Conservation (phyloP, 2,329 filamentous ascomycete species). For the Bretziella fagacearum region DNA sequence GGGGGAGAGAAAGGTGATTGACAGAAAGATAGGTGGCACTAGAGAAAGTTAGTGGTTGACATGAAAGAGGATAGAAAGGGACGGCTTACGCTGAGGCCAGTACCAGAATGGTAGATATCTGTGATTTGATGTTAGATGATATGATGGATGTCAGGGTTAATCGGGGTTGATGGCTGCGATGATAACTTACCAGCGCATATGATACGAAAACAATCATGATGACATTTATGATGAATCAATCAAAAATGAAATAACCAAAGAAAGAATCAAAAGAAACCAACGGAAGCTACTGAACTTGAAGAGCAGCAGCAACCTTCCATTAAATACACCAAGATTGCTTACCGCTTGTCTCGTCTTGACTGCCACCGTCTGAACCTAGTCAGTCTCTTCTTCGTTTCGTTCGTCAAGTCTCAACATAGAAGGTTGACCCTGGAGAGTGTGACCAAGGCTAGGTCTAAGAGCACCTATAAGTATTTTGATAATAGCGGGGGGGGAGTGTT, state of each 20-base stretch:
- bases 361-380: no score
- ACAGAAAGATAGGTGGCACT: background rate
- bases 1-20: conserved; percentile 7
- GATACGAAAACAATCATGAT: background rate
- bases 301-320: no score
- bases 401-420: no score
- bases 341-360: no score
- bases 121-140: background rate
- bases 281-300: no score
- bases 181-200: background rate
- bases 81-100: background rate
- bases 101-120: background rate
- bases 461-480: no score
- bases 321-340: no score
- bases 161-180: background rate
- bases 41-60: background rate
- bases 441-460: no score
- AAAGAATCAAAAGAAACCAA: background rate
- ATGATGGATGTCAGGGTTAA: background rate
- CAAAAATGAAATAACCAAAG: background rate
- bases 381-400: no score
- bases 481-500: no score
- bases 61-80: background rate
- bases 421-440: no score
- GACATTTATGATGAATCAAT: background rate